Base-by-base conservation (phyloP, 2,329 filamentous ascomycete genomes). In the Aspergillus uvarum region DNA sequence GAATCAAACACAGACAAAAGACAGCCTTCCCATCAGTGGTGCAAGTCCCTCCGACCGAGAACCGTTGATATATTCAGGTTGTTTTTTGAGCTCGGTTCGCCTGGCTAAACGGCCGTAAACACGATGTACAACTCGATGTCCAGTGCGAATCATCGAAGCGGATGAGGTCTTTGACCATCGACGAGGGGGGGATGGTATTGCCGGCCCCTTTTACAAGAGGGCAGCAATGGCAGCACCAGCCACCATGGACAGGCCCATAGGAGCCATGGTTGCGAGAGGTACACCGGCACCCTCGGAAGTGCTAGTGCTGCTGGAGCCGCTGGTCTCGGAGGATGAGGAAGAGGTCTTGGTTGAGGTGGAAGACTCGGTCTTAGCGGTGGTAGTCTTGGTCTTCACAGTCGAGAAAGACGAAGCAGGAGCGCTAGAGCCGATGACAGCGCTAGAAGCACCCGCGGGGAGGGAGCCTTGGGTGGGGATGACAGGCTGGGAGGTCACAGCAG, bases 161-260 rank as follows among this genome's bases (percentile, higher is more conserved):
- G 26, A 22, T 6, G 51, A 51, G 47, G 51, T 47, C 38, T 35
- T 11, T 22, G 26, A 10, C 29, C 53, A 24, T 52, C 19, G 26
- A 56, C 19, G 42, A 7, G 19, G 10, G 22, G n/a, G 35, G 29
- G n/a, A 29, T 11, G 22, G 26, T 19, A 47, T 54, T 29, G 35
- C 14, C 21, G n/a, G 32, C 24, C 49, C 57, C 47, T 35, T 63
- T 75, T 76, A 80, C 65, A 80, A 68, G 62, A 81, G 71, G 65
- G 76, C 75, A 65, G 76, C 75, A 51, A 81, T 67, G 52, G 77
- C 70, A 61, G 73, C 71, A 68, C 77, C 78, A 64, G 77, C 79
- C 22, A 79, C 68, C 54, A 78, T 67, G 44, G 71, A 72, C 59
- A 79, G 67, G 24, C 71, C 69, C 26, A 70, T 63, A 29, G 77